Evolutionary conservation across 2,329 filamentous ascomycete genomes (phyloP), one percentile per base, ranked within the genome.

Genomic region (Madurella fahalii): DNA sequence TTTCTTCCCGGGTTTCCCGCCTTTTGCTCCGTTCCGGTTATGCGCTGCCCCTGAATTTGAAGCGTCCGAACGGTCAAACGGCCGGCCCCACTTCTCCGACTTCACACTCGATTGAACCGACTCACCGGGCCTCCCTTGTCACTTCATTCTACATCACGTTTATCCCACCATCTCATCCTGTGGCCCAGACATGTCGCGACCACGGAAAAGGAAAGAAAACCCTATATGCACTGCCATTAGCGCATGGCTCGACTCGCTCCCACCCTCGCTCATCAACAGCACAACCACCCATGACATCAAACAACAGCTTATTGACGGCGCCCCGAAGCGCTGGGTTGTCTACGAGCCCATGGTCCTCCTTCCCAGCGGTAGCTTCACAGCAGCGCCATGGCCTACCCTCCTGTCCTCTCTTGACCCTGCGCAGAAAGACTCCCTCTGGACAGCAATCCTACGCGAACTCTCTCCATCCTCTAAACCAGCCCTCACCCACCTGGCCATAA

Each of bases 301-400:
- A 15, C 56, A 51, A 17, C 20, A 1, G 17, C 70, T 81, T 9
- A 42, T 77, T 17, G 64, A 60, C 11, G 66, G 70, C 41, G 73
- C 77, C 2, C 82, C 83, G 0, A 83, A 79, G 61, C 71, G 82
- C 58, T 86, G 81, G 75, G 78, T 78, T 0, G 71, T 79, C 12
- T 86, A 86, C 62, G 78, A 79, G 53, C 82, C 83, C 9, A 80
- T 86, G 77, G 76, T 78, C 4, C 72, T 86, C 15, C 73, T 86
- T 1, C 82, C 83, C 0, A 74, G 77, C 0, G 82, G 82, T 25
- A 82, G 81, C 60, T 84, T 86, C 68, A 66, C 69, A 4, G 65
- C 68, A 4, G 16, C 59, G 1, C 44, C 62, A 2, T 83, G 79
- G 79, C 63, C 60, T 1, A 43, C 57, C 3, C 47, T 76, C 2